Percentiles rank a stretch among this genome's conserved stretches.
phyloP scores from a whole-genome alignment of 257 asterid genomes.

The Oldenlandia corymbosa region DNA sequence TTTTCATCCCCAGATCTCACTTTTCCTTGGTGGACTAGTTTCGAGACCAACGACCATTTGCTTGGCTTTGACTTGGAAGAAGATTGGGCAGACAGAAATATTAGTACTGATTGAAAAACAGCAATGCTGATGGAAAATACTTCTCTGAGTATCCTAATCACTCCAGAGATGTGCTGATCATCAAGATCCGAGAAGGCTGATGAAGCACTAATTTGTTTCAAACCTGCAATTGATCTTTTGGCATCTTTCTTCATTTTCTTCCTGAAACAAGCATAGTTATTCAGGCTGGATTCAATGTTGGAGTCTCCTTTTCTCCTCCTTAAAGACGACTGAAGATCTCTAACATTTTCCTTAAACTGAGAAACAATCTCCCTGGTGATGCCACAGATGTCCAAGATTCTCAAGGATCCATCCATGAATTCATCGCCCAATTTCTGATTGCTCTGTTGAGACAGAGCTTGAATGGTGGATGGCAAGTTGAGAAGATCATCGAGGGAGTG shows the following conservation, averaged over 20 bases:
- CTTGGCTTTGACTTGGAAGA: constrained; percentile 21
- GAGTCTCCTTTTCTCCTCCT: constrained; percentile 31
- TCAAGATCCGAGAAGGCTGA: not conserved
- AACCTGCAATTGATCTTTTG: constrained; percentile 16
- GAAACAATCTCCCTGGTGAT: constrained; percentile 14
- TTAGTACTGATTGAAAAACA: constrained; percentile 17
- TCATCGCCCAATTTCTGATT: constrained; percentile 24
- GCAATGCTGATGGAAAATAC: constrained; percentile 15
- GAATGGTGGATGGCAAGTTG: constrained; percentile 20
- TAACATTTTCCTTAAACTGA: constrained; percentile 23
- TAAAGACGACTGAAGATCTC: constrained; percentile 23
- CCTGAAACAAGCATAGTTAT: constrained; percentile 6
- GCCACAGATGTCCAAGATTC: constrained; percentile 30
- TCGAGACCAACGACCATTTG: constrained; percentile 32
- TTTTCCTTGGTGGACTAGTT: constrained; percentile 21
- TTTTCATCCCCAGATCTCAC: constrained; percentile 15
- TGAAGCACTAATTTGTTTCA: constrained; percentile 21
- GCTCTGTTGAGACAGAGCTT: constrained; percentile 19
- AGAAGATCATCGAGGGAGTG: no score
- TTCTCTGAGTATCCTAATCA: constrained; percentile 13
- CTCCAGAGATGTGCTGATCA: no score
- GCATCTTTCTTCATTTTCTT: constrained; percentile 28
- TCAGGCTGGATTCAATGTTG: constrained; percentile 6
- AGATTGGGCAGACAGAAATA: constrained; percentile 24
- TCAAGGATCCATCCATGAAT: constrained; percentile 25